These are phyloP conservation scores for Wickerhamiella sergipiensis DNA, from an alignment of 805 yeast genomes.

Conservation along the genomic window DNA sequence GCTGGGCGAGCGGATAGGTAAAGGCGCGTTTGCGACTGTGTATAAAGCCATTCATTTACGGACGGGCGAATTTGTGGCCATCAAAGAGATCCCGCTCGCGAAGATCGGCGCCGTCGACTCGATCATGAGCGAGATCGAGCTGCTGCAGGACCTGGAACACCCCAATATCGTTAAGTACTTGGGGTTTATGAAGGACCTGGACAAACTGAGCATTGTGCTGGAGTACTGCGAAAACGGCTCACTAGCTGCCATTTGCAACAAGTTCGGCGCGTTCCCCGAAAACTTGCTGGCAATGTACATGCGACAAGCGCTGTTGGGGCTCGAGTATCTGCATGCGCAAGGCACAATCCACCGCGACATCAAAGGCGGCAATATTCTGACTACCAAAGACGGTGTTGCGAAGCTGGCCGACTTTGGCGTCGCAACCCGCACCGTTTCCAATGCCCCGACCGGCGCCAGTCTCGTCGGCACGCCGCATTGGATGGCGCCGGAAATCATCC, in stretches of 20 bases:
- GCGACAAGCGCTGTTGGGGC: constrained; percentile 42
- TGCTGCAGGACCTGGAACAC: constrained; percentile 50
- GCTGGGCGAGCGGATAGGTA: constrained; percentile 53
- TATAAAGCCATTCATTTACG: constrained; percentile 56
- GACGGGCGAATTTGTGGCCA: constrained; percentile 60
- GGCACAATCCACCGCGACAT: constrained; percentile 69
- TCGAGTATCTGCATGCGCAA: constrained; percentile 52
- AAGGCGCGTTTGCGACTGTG: constrained; percentile 86
- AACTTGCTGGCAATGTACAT: constrained; percentile 36
- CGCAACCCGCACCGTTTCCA: constrained; percentile 34
- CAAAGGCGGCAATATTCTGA: constrained; percentile 58
- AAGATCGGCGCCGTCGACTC: constrained; percentile 24
- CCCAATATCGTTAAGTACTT: constrained; percentile 55
- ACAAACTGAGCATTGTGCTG: constrained; percentile 42
- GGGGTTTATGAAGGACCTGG: constrained; percentile 46
- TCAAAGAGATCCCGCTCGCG: constrained; percentile 58
- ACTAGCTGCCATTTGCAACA: constrained; percentile 37
- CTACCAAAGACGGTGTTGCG: constrained; percentile 48
- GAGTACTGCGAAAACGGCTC: constrained; percentile 58
- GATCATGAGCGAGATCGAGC: constrained; percentile 54
- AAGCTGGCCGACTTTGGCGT: constrained; percentile 72
- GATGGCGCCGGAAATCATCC: constrained; percentile 97
- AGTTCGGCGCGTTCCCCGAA: constrained; percentile 45
- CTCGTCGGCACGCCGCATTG: constrained; percentile 82
- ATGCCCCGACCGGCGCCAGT: constrained; percentile 13